phyloP scores from a whole-genome alignment of 345 rosid species.

The Rhodamnia argentea region DNA sequence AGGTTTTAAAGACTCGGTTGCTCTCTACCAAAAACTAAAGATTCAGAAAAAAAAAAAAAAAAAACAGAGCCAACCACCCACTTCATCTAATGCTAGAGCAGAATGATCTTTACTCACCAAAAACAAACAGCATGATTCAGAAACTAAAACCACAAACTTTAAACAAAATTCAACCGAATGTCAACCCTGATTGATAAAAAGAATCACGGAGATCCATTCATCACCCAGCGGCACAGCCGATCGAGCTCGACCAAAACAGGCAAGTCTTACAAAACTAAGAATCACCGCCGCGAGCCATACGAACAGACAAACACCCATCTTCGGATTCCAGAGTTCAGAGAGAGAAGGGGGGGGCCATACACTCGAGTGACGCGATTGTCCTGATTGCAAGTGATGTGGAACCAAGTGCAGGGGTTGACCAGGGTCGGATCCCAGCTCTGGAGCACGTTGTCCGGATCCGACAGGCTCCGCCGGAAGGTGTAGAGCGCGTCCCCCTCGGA shows the following conservation, averaged over 20 bases:
- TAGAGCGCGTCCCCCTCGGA: constrained; percentile 90
- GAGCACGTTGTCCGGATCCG: constrained; percentile 78
- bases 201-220: not conserved
- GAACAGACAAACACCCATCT: not conserved
- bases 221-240: not conserved
- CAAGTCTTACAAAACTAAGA: not conserved
- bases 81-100: not conserved
- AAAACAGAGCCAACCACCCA: not conserved
- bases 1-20: not conserved
- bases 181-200: not conserved
- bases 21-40: not conserved
- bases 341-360: constrained; percentile 18
- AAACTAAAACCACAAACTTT: not conserved
- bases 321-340: not conserved
- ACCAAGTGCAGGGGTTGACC: constrained; percentile 97
- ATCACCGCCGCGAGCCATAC: not conserved
- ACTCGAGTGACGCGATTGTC: constrained; percentile 83
- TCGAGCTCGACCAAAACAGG: not conserved
- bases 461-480: constrained; percentile 53
- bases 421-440: constrained; percentile 99
- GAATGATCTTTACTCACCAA: not conserved
- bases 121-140: not conserved
- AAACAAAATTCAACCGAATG: not conserved
- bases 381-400: constrained; percentile 90
- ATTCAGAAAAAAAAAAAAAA: not conserved